A percentile compares a stretch with the other conserved stretches of the same genome.
Evolutionary conservation across 1,284 basidiomycete species (phyloP).

Genomic region (Pseudozyma pruni): DNA sequence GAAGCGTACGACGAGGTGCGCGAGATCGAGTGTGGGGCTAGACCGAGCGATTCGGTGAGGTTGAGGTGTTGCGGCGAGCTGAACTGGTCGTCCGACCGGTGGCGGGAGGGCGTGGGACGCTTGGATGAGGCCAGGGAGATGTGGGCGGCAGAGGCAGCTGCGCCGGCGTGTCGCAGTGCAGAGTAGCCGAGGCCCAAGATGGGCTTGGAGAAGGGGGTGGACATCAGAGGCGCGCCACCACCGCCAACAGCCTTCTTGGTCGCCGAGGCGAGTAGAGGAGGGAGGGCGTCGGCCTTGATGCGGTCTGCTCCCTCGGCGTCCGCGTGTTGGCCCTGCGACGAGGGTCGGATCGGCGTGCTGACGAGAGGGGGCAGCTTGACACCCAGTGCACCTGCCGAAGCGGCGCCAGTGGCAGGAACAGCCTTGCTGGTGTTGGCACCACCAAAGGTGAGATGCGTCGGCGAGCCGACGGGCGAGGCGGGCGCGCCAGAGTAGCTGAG

Average conservation of each 20-base stretch:
- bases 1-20: conserved; percentile 36
- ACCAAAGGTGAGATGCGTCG: conserved; percentile 29
- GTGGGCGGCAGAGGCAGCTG: conserved; percentile 7
- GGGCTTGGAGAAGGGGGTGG: conserved; percentile 46
- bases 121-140: conserved; percentile 11
- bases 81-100: conserved; percentile 54
- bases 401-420: conserved; percentile 10
- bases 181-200: conserved; percentile 25
- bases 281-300: conserved; percentile 29
- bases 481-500: conserved; percentile 44
- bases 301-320: conserved; percentile 21
- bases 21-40: conserved; percentile 61
- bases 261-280: conserved; percentile 32
- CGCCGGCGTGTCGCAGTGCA: conserved; percentile 21
- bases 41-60: conserved; percentile 58
- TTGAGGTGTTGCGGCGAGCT: conserved; percentile 63
- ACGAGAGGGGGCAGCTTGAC: conserved; percentile 40
- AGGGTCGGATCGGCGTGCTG: conserved; percentile 43
- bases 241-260: conserved; percentile 17
- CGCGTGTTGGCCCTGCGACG: conserved; percentile 7
- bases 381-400: conserved; percentile 11
- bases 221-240: conserved; percentile 23
- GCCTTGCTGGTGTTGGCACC: conserved; percentile 18
- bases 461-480: conserved; percentile 24
- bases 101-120: conserved; percentile 33